Evolutionary conservation across 495 filamentous ascomycete genomes (phyloP).

Genomic region (Evernia prunastri): DNA sequence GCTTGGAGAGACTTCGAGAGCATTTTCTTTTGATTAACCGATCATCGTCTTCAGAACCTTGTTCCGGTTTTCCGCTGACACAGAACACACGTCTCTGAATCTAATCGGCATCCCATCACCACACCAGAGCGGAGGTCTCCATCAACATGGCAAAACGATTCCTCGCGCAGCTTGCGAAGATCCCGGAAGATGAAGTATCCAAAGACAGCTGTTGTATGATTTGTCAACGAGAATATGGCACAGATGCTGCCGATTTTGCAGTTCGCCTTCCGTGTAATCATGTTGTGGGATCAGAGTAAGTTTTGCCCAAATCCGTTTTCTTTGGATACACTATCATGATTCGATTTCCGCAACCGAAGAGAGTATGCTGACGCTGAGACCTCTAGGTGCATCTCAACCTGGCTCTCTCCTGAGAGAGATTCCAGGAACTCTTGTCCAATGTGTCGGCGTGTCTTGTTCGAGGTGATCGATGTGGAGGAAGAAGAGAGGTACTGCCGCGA

Average conservation of each 20-base stretch:
- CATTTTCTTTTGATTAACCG: background rate
- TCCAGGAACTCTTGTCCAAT: background rate
- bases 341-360: background rate
- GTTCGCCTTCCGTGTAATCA: conserved; percentile 2
- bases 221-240: background rate
- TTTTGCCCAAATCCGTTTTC: background rate
- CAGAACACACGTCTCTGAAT: background rate
- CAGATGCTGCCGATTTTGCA: background rate
- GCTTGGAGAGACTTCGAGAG: background rate
- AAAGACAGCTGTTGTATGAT: background rate
- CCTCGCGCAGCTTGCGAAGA: background rate
- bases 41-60: background rate
- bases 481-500: background rate
- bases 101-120: background rate
- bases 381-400: background rate
- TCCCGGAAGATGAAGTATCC: background rate
- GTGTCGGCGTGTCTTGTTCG: background rate
- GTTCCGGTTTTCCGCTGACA: background rate
- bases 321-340: background rate
- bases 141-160: background rate
- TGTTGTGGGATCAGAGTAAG: background rate
- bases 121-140: background rate
- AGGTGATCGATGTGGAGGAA: background rate
- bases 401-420: background rate
- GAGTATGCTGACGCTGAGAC: background rate